Conservation (phyloP, 306 rosid genomes). For the Gynostemma pentaphyllum region DNA sequence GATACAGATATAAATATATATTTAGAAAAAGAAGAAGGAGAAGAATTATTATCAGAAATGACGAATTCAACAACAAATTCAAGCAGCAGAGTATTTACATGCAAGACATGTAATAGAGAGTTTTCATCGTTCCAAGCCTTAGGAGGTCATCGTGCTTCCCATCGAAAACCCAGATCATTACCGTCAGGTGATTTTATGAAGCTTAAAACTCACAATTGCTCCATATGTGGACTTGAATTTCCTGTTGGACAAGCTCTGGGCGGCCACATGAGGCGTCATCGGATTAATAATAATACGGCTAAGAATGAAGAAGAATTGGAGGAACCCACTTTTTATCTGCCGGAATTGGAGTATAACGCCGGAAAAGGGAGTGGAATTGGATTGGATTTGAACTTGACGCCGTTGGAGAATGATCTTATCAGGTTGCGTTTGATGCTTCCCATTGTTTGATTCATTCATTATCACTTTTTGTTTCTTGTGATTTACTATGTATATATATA, state of each 20-base stretch:
- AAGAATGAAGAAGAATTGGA: too few relatives aligned
- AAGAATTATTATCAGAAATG: too few relatives aligned
- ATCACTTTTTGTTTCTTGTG: not conserved
- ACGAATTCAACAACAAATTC: too few relatives aligned
- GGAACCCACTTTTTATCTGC: not conserved
- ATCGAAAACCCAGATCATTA: constrained; percentile 43
- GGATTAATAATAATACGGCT: not conserved
- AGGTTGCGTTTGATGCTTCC: constrained; percentile 24
- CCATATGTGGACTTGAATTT: constrained; percentile 63
- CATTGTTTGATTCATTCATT: not conserved
- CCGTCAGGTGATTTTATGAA: constrained; percentile 9
- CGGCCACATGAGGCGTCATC: constrained; percentile 91
- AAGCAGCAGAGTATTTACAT: constrained; percentile 22
- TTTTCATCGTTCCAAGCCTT: constrained; percentile 75
- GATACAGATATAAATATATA: too few relatives aligned
- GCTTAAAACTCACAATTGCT: constrained; percentile 50
- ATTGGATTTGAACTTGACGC: constrained; percentile 42
- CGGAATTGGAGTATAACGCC: constrained; percentile 19
- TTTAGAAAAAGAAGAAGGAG: too few relatives aligned
- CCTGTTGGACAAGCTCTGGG: constrained; percentile 80
- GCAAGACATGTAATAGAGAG: constrained; percentile 55
- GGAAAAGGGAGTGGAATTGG: constrained; percentile 23
- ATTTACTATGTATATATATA: too few relatives aligned
- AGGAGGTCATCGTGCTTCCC: constrained; percentile 87
- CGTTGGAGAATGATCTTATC: constrained; percentile 27